Evolutionary conservation across 2,329 filamentous ascomycete species (phyloP), one percentile per base, ranked within the genome.

Genomic region (Penicillium sclerotiorum): DNA sequence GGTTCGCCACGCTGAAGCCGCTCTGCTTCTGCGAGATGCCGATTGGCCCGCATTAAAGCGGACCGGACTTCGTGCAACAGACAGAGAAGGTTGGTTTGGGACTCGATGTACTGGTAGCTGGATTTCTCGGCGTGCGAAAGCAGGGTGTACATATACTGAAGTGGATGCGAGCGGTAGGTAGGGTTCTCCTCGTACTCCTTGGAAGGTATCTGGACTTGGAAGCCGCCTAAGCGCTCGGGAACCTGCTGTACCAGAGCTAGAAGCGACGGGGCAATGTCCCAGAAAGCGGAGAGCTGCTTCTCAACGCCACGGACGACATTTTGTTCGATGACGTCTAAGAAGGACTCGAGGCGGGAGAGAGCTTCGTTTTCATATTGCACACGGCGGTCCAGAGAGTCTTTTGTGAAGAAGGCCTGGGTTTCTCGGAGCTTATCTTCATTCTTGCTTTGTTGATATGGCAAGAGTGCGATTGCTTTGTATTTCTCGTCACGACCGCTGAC

Each of bases 41-140:
- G 83, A 57, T 85, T 84, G 7, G 89, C 87, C 39, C 80, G 79
- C 65, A 89, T 86, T 2, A 89, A 84, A 0, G 86, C 86, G 46
- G 89, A 89, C 66, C 90, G 90, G 45, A 96, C 90, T 71, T 96
- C 91, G 63, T 96, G 94, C 49, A 96, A 73, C 30, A 97, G 77
- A 64, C 93, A 97, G 20, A 96, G 79, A 27, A 96, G 77, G 65
- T 96, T 96, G 23, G 85, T 93, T 75, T 97, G 93, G 6, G 86
- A 88, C 75, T 97, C 94, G 63, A 97, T 96, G 72, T 96, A 97
- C 69, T 97, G 94, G 65, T 96, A 95, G 8, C 90, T 93, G 61
- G 88, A 92, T 75, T 94, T 95, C 68, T 95, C 90, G 0, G 91
- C 88, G 63, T 97, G 93, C 5, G 86, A 82, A 8, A 99, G 79